Conservation (phyloP, 345 rosid genomes). For the Gossypium raimondii region DNA sequence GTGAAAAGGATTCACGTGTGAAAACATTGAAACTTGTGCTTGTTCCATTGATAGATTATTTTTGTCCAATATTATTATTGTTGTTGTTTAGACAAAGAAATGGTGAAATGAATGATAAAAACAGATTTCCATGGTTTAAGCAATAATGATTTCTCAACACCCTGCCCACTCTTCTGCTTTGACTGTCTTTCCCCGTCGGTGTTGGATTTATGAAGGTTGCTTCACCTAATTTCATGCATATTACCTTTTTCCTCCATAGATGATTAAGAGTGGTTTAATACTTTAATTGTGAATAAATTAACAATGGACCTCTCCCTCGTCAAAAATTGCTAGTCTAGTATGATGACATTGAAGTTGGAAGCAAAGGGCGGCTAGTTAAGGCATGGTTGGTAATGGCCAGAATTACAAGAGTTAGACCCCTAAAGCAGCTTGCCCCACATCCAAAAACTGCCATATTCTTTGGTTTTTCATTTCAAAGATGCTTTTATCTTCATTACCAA, state of each 20-base stretch:
- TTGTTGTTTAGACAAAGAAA: not conserved
- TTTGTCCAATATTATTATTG: not conserved
- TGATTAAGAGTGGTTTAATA: not conserved
- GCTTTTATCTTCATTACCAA: conserved; percentile 1
- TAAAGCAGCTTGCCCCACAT: not conserved
- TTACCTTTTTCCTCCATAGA: too few relatives aligned
- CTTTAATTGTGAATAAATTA: not conserved
- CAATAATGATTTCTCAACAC: conserved; percentile 1
- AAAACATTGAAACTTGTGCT: not conserved
- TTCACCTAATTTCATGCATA: not conserved
- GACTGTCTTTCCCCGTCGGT: not conserved
- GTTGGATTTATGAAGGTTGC: not conserved
- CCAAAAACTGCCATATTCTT: conserved; percentile 7
- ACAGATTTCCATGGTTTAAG: not conserved
- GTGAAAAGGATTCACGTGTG: not conserved
- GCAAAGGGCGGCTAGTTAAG: too few relatives aligned
- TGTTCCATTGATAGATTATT: not conserved
- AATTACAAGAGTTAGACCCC: not conserved
- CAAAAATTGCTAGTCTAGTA: too few relatives aligned
- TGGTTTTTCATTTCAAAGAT: not conserved
- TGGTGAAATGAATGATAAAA: not conserved
- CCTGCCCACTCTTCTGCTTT: not conserved
- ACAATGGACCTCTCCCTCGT: too few relatives aligned
- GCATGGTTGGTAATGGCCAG: not conserved
- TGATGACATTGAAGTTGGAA: too few relatives aligned